Conservation (phyloP, 768 basidiomycete genomes). For the Phylloporus arenicola region DNA sequence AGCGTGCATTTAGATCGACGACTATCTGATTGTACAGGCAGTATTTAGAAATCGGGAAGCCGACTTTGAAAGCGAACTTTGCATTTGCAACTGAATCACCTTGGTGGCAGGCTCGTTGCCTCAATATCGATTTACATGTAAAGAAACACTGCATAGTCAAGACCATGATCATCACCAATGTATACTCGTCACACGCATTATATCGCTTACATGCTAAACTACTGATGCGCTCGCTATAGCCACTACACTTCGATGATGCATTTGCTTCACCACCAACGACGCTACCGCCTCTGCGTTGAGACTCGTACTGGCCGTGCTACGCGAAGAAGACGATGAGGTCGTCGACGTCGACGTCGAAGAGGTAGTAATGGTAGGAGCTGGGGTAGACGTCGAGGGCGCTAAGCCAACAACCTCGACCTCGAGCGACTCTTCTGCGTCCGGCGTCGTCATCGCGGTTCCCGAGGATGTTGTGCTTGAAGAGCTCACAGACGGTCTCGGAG, state of each 20-base stretch:
- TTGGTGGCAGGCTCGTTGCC: no score
- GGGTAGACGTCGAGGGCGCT: conserved; percentile 2
- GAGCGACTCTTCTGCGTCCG: conserved; percentile 12
- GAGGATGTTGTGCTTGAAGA: neutral
- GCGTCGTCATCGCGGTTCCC: neutral
- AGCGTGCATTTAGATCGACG: no score
- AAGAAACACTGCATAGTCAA: no score
- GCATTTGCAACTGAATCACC: no score
- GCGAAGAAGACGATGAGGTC: neutral
- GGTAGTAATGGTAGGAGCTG: neutral
- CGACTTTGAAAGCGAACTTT: no score
- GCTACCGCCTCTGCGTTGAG: conserved; percentile 17
- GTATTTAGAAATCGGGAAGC: no score
- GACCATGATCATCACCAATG: no score
- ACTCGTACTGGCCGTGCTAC: conserved; percentile 1
- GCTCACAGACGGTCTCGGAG: conserved; percentile 3
- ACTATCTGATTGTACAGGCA: no score
- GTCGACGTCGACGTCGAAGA: neutral
- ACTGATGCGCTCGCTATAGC: neutral
- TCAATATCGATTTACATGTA: no score
- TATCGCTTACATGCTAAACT: neutral
- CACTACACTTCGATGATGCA: neutral
- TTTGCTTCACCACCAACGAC: conserved; percentile 14
- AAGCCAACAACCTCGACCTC: conserved; percentile 19
- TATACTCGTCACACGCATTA: neutral